Percentiles rank a stretch among this genome's conserved stretches.
Evolutionary conservation across 164 flowering plant genomes (phyloP).

Genomic region (Berberis vulgaris): DNA sequence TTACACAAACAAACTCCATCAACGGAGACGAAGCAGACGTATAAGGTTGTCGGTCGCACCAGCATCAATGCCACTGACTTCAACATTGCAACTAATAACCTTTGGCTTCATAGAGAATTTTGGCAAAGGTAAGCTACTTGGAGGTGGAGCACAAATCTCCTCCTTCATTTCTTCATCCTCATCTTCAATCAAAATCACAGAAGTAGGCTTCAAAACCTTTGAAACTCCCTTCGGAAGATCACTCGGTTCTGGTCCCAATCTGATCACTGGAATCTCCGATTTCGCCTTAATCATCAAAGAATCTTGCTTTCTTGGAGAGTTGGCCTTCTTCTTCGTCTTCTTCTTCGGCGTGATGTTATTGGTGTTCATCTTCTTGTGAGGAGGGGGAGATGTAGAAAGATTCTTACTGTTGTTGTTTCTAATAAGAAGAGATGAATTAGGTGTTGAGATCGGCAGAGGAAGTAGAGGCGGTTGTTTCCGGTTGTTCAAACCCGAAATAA

Average conservation of each 20-base stretch:
- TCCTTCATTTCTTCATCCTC: not conserved
- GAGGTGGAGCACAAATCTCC: slow-evolving; percentile 46
- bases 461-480: slow-evolving; percentile 48
- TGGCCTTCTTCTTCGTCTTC: slow-evolving; percentile 1
- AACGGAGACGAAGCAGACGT: slow-evolving; percentile 31
- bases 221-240: slow-evolving; percentile 2
- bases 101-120: slow-evolving; percentile 53
- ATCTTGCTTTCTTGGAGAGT: slow-evolving; percentile 7
- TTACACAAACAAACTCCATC: slow-evolving; percentile 8
- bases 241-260: slow-evolving; percentile 4
- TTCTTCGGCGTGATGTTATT: slow-evolving; percentile 4
- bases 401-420: slow-evolving; percentile 8
- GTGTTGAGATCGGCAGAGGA: slow-evolving; percentile 33
- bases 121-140: slow-evolving; percentile 86
- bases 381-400: too few species aligned
- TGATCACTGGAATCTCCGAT: not conserved
- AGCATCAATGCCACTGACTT: slow-evolving; percentile 37
- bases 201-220: not conserved
- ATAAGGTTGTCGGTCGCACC: slow-evolving; percentile 37
- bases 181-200: not conserved
- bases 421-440: slow-evolving; percentile 13
- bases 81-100: slow-evolving; percentile 43
- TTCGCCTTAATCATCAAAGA: slow-evolving; percentile 7
- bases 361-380: not conserved
- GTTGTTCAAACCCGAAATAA: not conserved